Evolutionary conservation across 2,329 filamentous ascomycete species (phyloP), one percentile per base, ranked within the genome.

Genomic region (Fusarium goolgardi): DNA sequence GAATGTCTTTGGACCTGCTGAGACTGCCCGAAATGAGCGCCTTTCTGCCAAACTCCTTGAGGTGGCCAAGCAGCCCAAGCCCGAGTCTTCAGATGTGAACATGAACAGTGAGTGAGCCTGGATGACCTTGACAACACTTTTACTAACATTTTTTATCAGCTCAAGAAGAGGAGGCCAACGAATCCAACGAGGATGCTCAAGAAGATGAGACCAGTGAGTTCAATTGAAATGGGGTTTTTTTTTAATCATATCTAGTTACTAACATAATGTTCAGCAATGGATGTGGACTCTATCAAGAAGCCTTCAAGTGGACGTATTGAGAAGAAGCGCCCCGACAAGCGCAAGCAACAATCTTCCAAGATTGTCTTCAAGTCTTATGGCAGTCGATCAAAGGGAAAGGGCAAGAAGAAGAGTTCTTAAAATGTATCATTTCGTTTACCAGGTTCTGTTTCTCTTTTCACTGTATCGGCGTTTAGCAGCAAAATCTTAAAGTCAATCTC

Each of bases 11-110:
- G 92, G 91, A 2, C 95, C 95, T 18, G 89, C 90, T 56, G 93
- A 95, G 78, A 83, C 86, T 73, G 94, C 91, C 45, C 88, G 95
- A 72, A 90, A 90, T 54, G 90, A 94, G 79, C 90, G 95, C 70
- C 87, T 97, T 35, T 93, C 93, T 39, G 91, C 92, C 64, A 97
- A 96, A 81, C 84, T 97, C 63, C 84, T 94, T 75, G 93, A 94
- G 77, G 79, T 97, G 72, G 91, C 91, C 46, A 85, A 90, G 59
- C 89, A 94, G 76, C 90, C 92, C 63, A 93, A 91, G 78, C 89
- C 91, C n/a, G 78, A 81, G 70, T 76, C 81, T 58, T 78, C 80
- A 53, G 82, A 87, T 68, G 79, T 84, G 70, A 82, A 81, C 57
- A 85, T 87, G 77, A 80, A 83, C 52, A 77, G 75, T 70, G 75